A percentile compares a stretch with the other conserved stretches of the same genome.
Conservation (phyloP, 75 land plant genomes). For the Pinus taeda region DNA sequence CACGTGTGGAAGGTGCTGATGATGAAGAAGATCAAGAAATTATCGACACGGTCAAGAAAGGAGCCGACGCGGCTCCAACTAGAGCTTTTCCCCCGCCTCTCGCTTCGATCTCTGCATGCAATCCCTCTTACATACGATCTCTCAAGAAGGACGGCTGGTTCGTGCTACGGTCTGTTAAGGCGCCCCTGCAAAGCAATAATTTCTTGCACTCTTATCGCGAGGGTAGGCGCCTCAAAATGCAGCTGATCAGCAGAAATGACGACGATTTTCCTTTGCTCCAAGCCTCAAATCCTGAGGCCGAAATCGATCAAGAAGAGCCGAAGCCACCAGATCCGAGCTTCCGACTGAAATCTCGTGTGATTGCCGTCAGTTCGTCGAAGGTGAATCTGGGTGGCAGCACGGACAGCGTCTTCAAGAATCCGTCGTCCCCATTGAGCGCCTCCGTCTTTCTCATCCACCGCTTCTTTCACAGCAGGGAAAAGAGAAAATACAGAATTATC, state of each 20-base stretch:
- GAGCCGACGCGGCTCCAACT: neutral
- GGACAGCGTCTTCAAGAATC: too few relatives aligned
- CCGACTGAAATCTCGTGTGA: too few relatives aligned
- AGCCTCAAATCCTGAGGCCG: neutral
- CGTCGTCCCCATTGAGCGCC: too few relatives aligned
- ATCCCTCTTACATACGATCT: neutral
- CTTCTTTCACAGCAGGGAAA: too few relatives aligned
- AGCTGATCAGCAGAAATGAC: neutral
- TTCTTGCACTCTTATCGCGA: neutral
- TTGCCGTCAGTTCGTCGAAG: too few relatives aligned
- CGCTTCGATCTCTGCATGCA: neutral
- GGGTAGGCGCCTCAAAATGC: slow-evolving; percentile 9
- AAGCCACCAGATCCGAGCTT: too few relatives aligned
- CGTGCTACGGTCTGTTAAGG: slow-evolving; percentile 3
- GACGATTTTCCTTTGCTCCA: neutral
- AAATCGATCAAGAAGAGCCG: neutral
- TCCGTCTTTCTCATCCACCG: too few relatives aligned
- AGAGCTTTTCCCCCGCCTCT: slow-evolving; percentile 7
- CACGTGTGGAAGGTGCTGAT: too few relatives aligned
- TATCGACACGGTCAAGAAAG: neutral
- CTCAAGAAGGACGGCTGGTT: slow-evolving; percentile 12
- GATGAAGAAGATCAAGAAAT: neutral
- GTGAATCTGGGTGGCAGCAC: too few relatives aligned
- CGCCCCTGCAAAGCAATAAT: neutral
- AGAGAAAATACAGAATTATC: too few relatives aligned